A percentile compares a stretch with the other conserved stretches of the same genome.
These are phyloP conservation scores for Xylaria sp. DNA, from an alignment of 2,329 filamentous ascomycete genomes.

Conservation along the genomic window DNA sequence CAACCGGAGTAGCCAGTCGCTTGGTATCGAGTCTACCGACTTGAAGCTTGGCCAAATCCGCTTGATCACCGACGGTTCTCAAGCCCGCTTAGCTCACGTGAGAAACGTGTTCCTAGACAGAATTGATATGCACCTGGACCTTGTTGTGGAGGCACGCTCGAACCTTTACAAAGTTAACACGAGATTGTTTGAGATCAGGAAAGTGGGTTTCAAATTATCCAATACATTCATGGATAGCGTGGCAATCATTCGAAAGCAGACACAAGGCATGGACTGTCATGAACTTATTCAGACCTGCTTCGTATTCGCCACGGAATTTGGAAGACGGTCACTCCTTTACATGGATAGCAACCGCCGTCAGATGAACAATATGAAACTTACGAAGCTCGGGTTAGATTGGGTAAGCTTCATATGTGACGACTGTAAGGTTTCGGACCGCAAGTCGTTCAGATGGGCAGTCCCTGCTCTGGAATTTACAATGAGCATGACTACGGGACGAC, in stretches of 20 bases:
- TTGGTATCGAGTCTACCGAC: slow-evolving; percentile 83
- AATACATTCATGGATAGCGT: slow-evolving; percentile 99
- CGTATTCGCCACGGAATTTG: slow-evolving; percentile 98
- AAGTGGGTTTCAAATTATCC: slow-evolving; percentile 94
- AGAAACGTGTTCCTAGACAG: slow-evolving; percentile 79
- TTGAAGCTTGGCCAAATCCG: slow-evolving; percentile 87
- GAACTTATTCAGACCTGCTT: slow-evolving; percentile 98
- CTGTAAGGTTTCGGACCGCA: slow-evolving; percentile 91
- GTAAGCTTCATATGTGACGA: slow-evolving; percentile 98
- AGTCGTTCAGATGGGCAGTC: slow-evolving; percentile 97
- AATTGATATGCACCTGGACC: slow-evolving; percentile 86
- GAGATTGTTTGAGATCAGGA: slow-evolving; percentile 92
- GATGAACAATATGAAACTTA: slow-evolving; percentile 97
- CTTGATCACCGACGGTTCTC: slow-evolving; percentile 88
- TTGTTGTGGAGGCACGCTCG: slow-evolving; percentile 90
- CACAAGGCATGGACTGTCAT: slow-evolving; percentile 84
- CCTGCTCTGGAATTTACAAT: slow-evolving; percentile 95
- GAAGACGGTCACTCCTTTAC: slow-evolving; percentile 91
- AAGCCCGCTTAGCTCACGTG: slow-evolving; percentile 81
- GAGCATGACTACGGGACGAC: slow-evolving; percentile 93
- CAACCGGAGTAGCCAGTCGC: slow-evolving; percentile 74
- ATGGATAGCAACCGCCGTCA: slow-evolving; percentile 95
- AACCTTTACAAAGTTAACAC: slow-evolving; percentile 93
- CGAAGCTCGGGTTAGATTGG: slow-evolving; percentile 94
- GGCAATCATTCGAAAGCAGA: slow-evolving; percentile 89